Base-by-base conservation (phyloP, 352 stramenopile genomes). In the Salisapilia sapeloensis region DNA sequence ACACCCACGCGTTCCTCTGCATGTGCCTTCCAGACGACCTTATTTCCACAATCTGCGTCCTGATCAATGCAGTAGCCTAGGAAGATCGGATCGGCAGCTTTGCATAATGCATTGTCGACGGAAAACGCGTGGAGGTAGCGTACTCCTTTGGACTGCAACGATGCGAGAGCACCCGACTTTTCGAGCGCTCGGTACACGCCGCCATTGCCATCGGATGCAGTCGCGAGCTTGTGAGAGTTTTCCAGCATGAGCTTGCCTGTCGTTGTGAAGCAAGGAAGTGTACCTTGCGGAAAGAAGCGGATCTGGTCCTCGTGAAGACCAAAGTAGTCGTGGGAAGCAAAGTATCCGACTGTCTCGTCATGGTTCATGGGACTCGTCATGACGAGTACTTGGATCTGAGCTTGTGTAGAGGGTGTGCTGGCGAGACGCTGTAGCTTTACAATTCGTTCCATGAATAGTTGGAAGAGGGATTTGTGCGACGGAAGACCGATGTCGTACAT, bases 291-390 rank as follows among this genome's bases (percentile, higher is more conserved):
- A 47, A 99, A 99, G 57, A 98, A 98, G 24, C 76, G 65, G 7
- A 98, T 60, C 44, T 98, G 67, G 12, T 63, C 41, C 24, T 75
- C 44, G 15, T 51, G 35, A 1, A 98, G 56, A 23, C 90, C 92
- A 58, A 98, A 99, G 48, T 76, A 95, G 8, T 57, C 43, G 37
- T 97, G 64, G 1, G 74, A 29, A 13, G 51, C 44, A 53, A 99
- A 99, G 56, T 85, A 98, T 5, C 44, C 44, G 3, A 76, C 42
- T 4, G 93, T 98, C 15, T 79, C 64, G 11, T 85, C 69, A 50
- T 98, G 78, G 52, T 98, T 99, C 49, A 97, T 76, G 11, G 82
- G 71, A 50, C 83, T 97, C 11, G 94, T 99, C 93, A 99, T 98
- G 31, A 99, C 76, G 42, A 94, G 97, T 24, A 97, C 77, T 23